Evolutionary conservation across 75 land plant species (phyloP).

Genomic region (Cupressus sempervirens): DNA sequence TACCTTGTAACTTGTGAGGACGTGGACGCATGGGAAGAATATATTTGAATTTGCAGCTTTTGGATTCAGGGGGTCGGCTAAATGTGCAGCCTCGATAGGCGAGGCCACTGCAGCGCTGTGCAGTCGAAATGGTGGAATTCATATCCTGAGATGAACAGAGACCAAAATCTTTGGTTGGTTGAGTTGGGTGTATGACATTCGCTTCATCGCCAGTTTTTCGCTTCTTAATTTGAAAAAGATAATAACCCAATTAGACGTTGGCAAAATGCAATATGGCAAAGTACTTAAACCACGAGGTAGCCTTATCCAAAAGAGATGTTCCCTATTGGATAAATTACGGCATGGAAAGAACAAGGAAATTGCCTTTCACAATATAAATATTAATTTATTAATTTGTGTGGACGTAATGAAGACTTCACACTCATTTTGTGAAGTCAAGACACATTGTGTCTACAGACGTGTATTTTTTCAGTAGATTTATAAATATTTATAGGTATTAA

Average conservation of each 20-base stretch:
- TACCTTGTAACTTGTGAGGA: neutral
- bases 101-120: neutral
- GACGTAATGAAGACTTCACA: neutral
- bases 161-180: neutral
- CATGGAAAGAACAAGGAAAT: neutral
- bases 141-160: neutral
- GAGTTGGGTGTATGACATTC: neutral
- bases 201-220: neutral
- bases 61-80: constrained; percentile 1
- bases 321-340: neutral
- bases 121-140: neutral
- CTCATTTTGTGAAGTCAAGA: neutral
- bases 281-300: neutral
- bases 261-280: neutral
- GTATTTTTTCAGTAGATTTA: too few species aligned
- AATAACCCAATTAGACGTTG: neutral
- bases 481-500: too few species aligned
- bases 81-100: constrained; percentile 5
- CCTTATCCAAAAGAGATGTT: neutral
- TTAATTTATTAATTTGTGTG: neutral
- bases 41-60: neutral
- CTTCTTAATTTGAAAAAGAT: neutral
- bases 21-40: neutral
- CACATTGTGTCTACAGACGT: neutral
- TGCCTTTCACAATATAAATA: neutral